Conservation (phyloP, 2,329 filamentous ascomycete species). For the Colletotrichum simmondsii region DNA sequence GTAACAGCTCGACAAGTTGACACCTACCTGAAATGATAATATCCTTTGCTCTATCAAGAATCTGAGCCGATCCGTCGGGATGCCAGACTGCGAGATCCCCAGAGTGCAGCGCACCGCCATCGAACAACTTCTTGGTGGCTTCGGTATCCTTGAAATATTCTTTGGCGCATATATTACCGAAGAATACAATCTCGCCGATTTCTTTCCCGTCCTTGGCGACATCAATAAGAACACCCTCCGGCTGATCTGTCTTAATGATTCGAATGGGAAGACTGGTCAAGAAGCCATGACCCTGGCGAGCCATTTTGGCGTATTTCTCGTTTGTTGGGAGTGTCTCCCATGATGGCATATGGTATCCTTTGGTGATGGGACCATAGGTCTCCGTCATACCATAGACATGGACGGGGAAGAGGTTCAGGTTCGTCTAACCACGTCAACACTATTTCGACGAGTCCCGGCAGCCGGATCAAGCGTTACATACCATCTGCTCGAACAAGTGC, state of each 20-base stretch:
- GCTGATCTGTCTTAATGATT: constrained; percentile 82
- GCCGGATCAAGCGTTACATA: constrained; percentile 41
- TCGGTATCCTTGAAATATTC: constrained; percentile 92
- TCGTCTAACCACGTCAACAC: constrained; percentile 42
- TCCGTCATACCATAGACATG: constrained; percentile 92
- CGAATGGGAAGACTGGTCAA: constrained; percentile 81
- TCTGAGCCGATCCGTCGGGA: constrained; percentile 84
- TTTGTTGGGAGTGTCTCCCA: constrained; percentile 82
- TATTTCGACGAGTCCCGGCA: neutral
- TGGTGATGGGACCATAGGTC: constrained; percentile 96
- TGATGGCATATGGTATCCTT: constrained; percentile 85
- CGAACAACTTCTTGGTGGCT: constrained; percentile 88
- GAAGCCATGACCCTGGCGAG: constrained; percentile 92
- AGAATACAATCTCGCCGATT: constrained; percentile 86
- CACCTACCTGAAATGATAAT: constrained; percentile 91
- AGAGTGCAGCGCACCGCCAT: constrained; percentile 86
- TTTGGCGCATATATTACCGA: constrained; percentile 90
- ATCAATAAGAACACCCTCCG: constrained; percentile 73
- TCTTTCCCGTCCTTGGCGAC: constrained; percentile 78
- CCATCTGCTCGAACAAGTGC: constrained; percentile 95
- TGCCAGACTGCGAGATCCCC: constrained; percentile 96
- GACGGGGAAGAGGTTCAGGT: constrained; percentile 86
- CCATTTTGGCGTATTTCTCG: constrained; percentile 91
- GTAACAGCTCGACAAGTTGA: neutral
- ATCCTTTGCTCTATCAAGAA: constrained; percentile 93